phyloP scores from a whole-genome alignment of 2,329 filamentous ascomycete genomes.

The Pezicula carpinea region DNA sequence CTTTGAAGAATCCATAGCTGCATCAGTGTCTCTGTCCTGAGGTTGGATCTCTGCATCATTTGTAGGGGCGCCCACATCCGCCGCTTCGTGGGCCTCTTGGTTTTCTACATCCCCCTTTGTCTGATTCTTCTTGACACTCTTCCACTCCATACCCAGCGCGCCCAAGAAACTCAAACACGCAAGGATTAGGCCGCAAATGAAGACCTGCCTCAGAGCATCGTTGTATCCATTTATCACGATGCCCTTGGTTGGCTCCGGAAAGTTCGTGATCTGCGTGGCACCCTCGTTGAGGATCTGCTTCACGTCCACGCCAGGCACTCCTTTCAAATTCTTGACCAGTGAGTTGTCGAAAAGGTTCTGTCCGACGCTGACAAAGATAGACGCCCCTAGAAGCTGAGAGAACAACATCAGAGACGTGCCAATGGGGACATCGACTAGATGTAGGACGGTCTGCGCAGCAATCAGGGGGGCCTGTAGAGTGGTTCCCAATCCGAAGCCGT shows the following conservation, averaged over 20 bases:
- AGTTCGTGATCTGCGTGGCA: not conserved
- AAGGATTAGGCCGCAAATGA: conserved; percentile 54
- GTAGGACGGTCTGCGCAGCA: conserved; percentile 29
- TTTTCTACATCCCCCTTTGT: not conserved
- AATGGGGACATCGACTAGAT: conserved; percentile 43
- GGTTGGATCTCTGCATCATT: too few relatives aligned
- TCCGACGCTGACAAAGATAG: not conserved
- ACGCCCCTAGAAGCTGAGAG: conserved; percentile 1
- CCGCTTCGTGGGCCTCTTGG: too few relatives aligned
- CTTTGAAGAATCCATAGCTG: too few relatives aligned
- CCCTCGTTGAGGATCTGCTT: not conserved
- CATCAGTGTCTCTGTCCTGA: too few relatives aligned
- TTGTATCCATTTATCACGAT: conserved; percentile 44
- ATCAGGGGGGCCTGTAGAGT: conserved; percentile 33
- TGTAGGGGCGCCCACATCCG: too few relatives aligned
- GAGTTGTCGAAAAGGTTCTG: not conserved
- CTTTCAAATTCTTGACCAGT: not conserved
- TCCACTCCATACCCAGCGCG: conserved; percentile 56
- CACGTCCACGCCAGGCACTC: not conserved
- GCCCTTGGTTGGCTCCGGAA: not conserved
- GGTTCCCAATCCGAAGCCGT: conserved; percentile 38
- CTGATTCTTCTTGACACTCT: conserved; percentile 9
- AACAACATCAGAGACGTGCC: conserved; percentile 26
- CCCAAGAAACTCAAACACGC: conserved; percentile 50
- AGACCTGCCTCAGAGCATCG: conserved; percentile 50